These are phyloP conservation scores for Diaporthe citrichinensis DNA, from an alignment of 2,329 filamentous ascomycete species.

Conservation along the genomic window DNA sequence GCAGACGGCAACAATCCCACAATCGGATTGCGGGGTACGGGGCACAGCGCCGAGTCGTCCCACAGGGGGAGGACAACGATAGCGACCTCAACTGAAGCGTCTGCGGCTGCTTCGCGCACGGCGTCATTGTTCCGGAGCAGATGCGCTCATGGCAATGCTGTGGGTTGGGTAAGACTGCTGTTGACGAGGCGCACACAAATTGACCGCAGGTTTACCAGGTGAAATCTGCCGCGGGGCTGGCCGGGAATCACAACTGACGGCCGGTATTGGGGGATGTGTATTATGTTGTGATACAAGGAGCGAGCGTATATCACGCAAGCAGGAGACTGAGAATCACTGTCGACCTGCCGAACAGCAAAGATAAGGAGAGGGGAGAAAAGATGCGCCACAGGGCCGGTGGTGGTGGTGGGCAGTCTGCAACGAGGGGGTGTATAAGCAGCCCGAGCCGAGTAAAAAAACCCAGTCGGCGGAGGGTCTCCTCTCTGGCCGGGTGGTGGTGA, in stretches of 20 bases:
- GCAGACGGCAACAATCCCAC: constrained; percentile 34
- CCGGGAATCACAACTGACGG: constrained; percentile 33
- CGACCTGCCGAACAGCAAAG: constrained; percentile 33
- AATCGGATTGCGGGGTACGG: constrained; percentile 40
- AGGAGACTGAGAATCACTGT: constrained; percentile 3
- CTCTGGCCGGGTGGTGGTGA: constrained; percentile 28
- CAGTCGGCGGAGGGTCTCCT: constrained; percentile 12
- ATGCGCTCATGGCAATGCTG: constrained; percentile 40
- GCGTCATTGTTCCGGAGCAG: constrained; percentile 41
- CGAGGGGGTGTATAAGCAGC: constrained; percentile 27
- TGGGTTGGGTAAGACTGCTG: neutral
- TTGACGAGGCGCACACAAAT: neutral
- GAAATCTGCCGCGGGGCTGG: constrained; percentile 32
- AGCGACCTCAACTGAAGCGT: constrained; percentile 42
- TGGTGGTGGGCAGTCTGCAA: constrained; percentile 36
- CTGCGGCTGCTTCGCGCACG: constrained; percentile 40
- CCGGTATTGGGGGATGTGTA: constrained; percentile 11
- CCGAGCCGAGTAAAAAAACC: neutral
- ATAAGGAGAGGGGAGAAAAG: constrained; percentile 36
- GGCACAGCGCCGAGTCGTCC: constrained; percentile 42
- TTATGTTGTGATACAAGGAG: constrained; percentile 31
- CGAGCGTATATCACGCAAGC: constrained; percentile 28
- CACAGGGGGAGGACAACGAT: constrained; percentile 38
- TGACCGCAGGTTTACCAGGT: constrained; percentile 4
- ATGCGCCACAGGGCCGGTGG: constrained; percentile 19